Percentiles rank a stretch among this genome's conserved stretches.
These are phyloP conservation scores for Elasticomyces elasticus DNA, from an alignment of 495 filamentous ascomycete species.

Conservation along the genomic window DNA sequence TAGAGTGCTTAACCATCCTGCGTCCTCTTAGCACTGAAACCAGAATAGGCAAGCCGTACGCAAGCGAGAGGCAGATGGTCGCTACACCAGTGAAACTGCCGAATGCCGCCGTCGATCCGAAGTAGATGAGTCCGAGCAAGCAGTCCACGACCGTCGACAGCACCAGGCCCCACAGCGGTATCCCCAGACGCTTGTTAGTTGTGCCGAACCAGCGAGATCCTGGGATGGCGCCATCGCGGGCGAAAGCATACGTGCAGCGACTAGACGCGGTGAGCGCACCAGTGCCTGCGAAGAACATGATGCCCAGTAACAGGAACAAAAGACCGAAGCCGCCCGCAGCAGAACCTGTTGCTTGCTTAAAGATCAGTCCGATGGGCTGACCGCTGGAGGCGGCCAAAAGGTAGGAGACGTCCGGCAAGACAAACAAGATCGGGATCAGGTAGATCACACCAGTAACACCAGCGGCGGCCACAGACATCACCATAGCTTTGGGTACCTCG, in stretches of 20 bases:
- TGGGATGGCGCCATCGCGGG: constrained; percentile 42
- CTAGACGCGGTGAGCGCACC: constrained; percentile 50
- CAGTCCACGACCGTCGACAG: constrained; percentile 40
- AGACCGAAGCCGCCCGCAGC: constrained; percentile 59
- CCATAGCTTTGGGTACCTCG: constrained; percentile 51
- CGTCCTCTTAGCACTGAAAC: constrained; percentile 46
- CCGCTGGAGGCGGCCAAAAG: constrained; percentile 45
- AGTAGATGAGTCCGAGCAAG: constrained; percentile 41
- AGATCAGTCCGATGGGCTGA: constrained; percentile 49
- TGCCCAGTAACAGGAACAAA: constrained; percentile 61
- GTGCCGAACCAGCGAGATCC: constrained; percentile 51
- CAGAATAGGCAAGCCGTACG: constrained; percentile 54
- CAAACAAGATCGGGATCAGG: constrained; percentile 53
- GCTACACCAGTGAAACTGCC: constrained; percentile 59
- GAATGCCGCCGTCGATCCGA: constrained; percentile 39
- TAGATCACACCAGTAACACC: constrained; percentile 52
- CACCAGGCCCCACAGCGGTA: constrained; percentile 45
- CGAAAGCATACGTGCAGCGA: constrained; percentile 53
- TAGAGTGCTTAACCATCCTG: constrained; percentile 37
- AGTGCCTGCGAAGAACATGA: constrained; percentile 51
- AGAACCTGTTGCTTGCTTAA: constrained; percentile 49
- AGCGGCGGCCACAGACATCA: constrained; percentile 48
- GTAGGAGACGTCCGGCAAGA: constrained; percentile 43
- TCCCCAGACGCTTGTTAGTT: constrained; percentile 39
- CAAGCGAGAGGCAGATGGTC: constrained; percentile 52